Base-by-base conservation (phyloP, 202 grass and related monocot species). In the Zoysia matrella region DNA sequence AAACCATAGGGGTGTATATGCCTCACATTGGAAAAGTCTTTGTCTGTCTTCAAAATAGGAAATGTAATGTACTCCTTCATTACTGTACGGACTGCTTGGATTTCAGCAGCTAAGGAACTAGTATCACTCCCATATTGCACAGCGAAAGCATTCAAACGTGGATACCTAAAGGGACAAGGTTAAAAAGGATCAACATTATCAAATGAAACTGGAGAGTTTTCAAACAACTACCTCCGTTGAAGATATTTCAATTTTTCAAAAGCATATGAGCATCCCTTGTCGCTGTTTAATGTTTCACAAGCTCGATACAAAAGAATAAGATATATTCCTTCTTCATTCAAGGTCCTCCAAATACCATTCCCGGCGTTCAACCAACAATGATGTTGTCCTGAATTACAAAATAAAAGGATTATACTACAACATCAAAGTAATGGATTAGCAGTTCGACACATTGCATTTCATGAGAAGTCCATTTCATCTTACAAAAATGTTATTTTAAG, bases 351-450 rank as follows among this genome's bases (percentile, higher is more conserved):
- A 45, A 11, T 74, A 11, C 70, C 86, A 84, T 82, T 83, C 9
- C 12, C 51, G 16, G 61, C 40, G 18, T 94, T 94, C 69, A 94
- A 75, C 92, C 92, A 94, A 82, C 72, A 82, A 89, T 94, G 83
- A 45, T 82, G 84, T 84, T 69, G 73, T 30, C 86, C 92, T 94
- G 74, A 4, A 52, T 65, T 65, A 86, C 30, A 65, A 61, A 51
- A 75, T 18, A 7, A 47, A 74, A 47, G 1, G 41, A 3, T 71
- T 60, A 81, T 50, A 50, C 36, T 74, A 46, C 4, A 82, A 10
- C 40, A 65, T 49, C 15, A 0, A 47, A 63, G 15, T 45, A 55
- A 83, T 6, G 13, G 5, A 77, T 5, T 3, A 8, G n/a, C 13
- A 6, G 5, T 73, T 7, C 1, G 4, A 12, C 13, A 4, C 22